A percentile compares a stretch with the other conserved stretches of the same genome.
phyloP scores from a whole-genome alignment of 2,329 filamentous ascomycete genomes.

The Talaromyces sp. region DNA sequence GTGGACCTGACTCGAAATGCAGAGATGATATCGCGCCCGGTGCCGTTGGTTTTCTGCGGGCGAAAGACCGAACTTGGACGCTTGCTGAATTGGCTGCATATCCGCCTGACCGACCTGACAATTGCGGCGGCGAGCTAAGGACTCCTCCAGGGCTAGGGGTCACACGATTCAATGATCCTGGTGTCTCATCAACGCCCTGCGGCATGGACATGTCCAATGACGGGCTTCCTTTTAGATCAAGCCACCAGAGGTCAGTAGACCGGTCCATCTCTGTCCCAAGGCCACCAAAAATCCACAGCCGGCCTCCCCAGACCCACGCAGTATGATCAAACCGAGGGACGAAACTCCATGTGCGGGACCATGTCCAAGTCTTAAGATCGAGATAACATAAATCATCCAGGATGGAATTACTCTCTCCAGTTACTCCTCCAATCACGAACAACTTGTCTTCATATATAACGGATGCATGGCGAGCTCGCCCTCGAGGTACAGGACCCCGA shows the following conservation, averaged over 20 bases:
- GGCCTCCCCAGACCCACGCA: constrained; percentile 86
- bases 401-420: constrained; percentile 78
- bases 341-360: constrained; percentile 95
- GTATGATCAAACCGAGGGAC: constrained; percentile 93
- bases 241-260: constrained; percentile 93
- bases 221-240: constrained; percentile 87
- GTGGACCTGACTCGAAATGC: constrained; percentile 82
- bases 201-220: constrained; percentile 72
- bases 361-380: constrained; percentile 94
- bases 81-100: constrained; percentile 73
- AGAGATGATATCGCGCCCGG: constrained; percentile 86
- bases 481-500: constrained; percentile 78
- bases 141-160: constrained; percentile 38
- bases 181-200: constrained; percentile 51
- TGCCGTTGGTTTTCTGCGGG: constrained; percentile 56
- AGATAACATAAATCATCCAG: constrained; percentile 95
- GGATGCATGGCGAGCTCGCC: constrained; percentile 86
- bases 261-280: constrained; percentile 96
- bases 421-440: constrained; percentile 94
- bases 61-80: constrained; percentile 54
- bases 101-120: constrained; percentile 39
- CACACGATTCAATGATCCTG: constrained; percentile 29
- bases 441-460: constrained; percentile 95
- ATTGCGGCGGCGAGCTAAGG: constrained; percentile 35
- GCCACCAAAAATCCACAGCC: constrained; percentile 95